Conservation (phyloP, 768 basidiomycete species). For the Dendrothele bispora region DNA sequence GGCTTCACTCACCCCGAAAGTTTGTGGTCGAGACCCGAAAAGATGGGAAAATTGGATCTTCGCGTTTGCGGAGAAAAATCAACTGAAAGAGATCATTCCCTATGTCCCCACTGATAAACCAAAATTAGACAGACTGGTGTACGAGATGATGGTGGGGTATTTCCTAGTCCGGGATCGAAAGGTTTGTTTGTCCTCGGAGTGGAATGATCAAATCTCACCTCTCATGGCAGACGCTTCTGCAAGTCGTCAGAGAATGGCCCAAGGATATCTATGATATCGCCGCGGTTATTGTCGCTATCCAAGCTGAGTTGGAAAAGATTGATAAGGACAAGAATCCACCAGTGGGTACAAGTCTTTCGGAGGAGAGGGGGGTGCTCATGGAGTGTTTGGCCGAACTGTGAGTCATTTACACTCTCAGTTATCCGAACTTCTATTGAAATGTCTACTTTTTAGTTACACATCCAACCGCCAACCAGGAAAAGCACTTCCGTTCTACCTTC, state of each 20-base stretch:
- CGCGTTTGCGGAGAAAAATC: constrained; percentile 76
- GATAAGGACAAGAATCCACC: constrained; percentile 44
- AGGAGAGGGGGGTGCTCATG: constrained; percentile 72
- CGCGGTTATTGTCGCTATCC: constrained; percentile 87
- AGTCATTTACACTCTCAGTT: constrained; percentile 16
- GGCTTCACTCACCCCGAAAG: constrained; percentile 79
- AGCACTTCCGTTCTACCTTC: constrained; percentile 87
- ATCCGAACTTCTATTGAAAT: not conserved
- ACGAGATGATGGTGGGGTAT: constrained; percentile 93
- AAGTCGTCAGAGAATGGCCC: constrained; percentile 88
- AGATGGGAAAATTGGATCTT: constrained; percentile 99
- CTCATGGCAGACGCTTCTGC: constrained; percentile 59
- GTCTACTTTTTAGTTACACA: constrained; percentile 58
- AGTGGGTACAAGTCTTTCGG: constrained; percentile 37
- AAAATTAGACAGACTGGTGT: constrained; percentile 79
- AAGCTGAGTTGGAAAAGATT: constrained; percentile 71
- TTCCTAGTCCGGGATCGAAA: constrained; percentile 76
- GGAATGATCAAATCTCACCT: constrained; percentile 6
- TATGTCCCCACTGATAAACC: constrained; percentile 84
- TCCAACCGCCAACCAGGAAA: constrained; percentile 91
- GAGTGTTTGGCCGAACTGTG: constrained; percentile 92
- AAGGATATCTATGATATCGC: constrained; percentile 84
- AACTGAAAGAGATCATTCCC: constrained; percentile 88
- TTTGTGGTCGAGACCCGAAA: constrained; percentile 75
- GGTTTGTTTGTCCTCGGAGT: constrained; percentile 33